Evolutionary conservation across 768 basidiomycete genomes (phyloP).

Genomic region (Cubamyces sp.): DNA sequence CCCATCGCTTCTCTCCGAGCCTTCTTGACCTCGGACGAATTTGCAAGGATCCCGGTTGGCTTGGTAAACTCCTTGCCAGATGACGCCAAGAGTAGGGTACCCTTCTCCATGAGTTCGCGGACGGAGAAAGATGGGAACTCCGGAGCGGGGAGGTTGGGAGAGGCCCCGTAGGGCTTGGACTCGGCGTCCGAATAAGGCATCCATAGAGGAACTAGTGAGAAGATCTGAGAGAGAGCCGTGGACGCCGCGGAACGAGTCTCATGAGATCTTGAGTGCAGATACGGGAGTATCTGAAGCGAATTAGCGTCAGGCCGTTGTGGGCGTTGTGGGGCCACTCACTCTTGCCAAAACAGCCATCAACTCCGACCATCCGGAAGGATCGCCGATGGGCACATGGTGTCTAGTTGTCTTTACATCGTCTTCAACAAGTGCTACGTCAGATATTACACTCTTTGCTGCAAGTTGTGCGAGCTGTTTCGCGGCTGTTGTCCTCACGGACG

Average conservation of each 20-base stretch:
- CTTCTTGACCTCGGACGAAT: slow-evolving; percentile 79
- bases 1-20: slow-evolving; percentile 90
- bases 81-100: slow-evolving; percentile 82
- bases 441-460: slow-evolving; percentile 82
- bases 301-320: neutral
- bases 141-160: slow-evolving; percentile 42
- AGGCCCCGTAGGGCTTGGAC: slow-evolving; percentile 34
- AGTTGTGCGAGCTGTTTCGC: slow-evolving; percentile 95
- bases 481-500: slow-evolving; percentile 90
- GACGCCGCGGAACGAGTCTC: slow-evolving; percentile 93
- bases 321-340: slow-evolving; percentile 46
- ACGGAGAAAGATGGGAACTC: slow-evolving; percentile 81
- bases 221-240: slow-evolving; percentile 85
- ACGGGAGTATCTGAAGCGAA: slow-evolving; percentile 76
- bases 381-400: slow-evolving; percentile 59
- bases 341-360: slow-evolving; percentile 89
- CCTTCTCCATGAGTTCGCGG: slow-evolving; percentile 72
- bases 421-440: slow-evolving; percentile 73
- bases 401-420: slow-evolving; percentile 73
- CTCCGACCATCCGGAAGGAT: slow-evolving; percentile 86
- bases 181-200: slow-evolving; percentile 48
- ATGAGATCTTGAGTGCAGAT: slow-evolving; percentile 86
- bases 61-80: slow-evolving; percentile 92
- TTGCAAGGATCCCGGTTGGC: slow-evolving; percentile 71
- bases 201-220: slow-evolving; percentile 83